Conservation (phyloP, 805 yeast genomes). For the Kockiozyma suomiensis region DNA sequence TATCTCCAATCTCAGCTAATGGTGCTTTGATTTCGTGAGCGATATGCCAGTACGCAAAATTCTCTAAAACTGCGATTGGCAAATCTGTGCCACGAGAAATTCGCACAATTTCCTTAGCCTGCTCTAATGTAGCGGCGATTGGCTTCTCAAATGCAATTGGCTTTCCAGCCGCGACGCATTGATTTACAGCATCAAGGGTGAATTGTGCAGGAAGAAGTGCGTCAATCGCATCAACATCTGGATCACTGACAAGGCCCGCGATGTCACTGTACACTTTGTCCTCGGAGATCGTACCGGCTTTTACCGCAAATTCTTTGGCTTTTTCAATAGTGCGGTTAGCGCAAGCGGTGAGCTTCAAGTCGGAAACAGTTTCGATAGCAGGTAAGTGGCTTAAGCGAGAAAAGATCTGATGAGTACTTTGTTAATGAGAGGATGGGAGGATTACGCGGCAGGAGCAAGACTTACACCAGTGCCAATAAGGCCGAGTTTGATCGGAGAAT, state of each 20-base stretch:
- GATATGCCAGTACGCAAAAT: conserved; percentile 77
- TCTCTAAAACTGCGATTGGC: conserved; percentile 79
- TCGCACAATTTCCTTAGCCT: conserved; percentile 77
- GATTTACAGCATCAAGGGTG: conserved; percentile 67
- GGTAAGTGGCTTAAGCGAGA: conserved; percentile 87
- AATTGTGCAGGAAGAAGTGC: conserved; percentile 86
- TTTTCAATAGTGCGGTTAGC: conserved; percentile 82
- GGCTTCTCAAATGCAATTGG: conserved; percentile 89
- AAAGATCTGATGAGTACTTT: conserved; percentile 53
- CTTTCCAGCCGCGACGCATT: conserved; percentile 72
- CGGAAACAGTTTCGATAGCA: conserved; percentile 51
- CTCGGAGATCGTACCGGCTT: conserved; percentile 53
- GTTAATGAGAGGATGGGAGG: background rate
- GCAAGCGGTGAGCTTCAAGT: conserved; percentile 65
- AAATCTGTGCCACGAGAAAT: conserved; percentile 62
- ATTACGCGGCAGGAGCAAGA: background rate
- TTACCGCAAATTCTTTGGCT: conserved; percentile 75
- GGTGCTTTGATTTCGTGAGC: conserved; percentile 57
- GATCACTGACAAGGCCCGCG: conserved; percentile 67
- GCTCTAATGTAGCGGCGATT: conserved; percentile 79
- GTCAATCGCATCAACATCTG: conserved; percentile 75
- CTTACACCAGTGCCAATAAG: conserved; percentile 21
- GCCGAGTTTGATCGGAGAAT: conserved; percentile 10
- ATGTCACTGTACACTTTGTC: conserved; percentile 59
- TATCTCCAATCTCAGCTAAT: conserved; percentile 70